Conservation (phyloP, 225 moss, liverwort and hornwort species). For the Neckera pumila region DNA sequence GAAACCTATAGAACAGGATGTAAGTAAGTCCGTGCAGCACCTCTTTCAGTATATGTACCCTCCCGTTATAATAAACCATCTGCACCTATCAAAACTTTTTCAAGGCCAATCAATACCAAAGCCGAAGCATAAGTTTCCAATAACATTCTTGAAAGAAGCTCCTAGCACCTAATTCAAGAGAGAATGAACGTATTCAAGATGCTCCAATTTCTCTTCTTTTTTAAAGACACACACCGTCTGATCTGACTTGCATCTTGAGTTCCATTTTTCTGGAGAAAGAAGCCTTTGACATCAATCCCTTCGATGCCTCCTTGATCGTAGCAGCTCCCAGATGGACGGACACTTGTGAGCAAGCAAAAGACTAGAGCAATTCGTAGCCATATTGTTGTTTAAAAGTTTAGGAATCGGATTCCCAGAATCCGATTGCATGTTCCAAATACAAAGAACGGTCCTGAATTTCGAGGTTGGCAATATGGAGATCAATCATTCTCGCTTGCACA, state of each 20-base stretch:
- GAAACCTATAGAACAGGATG: constrained; percentile 6
- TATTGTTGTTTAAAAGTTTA: neutral
- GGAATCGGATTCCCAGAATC: constrained; percentile 60
- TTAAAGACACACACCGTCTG: neutral
- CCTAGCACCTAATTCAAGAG: neutral
- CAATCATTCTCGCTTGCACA: constrained; percentile 85
- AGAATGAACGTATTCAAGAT: neutral
- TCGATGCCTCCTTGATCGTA: neutral
- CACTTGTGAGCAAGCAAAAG: neutral
- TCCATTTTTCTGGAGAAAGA: neutral
- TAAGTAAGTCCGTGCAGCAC: neutral
- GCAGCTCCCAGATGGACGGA: neutral
- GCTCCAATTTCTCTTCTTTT: neutral
- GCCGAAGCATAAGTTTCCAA: neutral
- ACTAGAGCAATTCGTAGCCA: neutral
- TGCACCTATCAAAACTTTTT: constrained; percentile 23
- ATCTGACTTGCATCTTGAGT: neutral
- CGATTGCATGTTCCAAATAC: constrained; percentile 65
- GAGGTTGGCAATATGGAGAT: constrained; percentile 87
- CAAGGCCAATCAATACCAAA: neutral
- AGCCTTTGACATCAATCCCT: neutral
- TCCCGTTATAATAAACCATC: neutral
- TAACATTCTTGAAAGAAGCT: neutral
- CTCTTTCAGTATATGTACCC: neutral
- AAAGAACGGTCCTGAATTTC: constrained; percentile 95